Evolutionary conservation across 1,284 basidiomycete species (phyloP).

Genomic region (Coniophora puteana): DNA sequence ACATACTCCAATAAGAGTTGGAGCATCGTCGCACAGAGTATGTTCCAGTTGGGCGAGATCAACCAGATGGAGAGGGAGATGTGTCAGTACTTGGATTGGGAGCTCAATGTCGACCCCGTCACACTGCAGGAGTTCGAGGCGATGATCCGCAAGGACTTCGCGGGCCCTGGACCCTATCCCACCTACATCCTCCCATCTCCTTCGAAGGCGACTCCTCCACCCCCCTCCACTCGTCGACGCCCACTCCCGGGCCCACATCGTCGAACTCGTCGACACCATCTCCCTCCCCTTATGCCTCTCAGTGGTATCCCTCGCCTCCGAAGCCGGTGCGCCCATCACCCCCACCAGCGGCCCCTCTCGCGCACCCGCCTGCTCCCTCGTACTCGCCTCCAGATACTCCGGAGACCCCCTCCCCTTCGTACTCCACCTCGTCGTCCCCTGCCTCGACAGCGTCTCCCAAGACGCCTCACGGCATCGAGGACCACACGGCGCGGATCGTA

Average conservation of each 20-base stretch:
- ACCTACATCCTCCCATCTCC: conserved; percentile 56
- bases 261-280: too few species aligned
- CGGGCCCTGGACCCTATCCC: conserved; percentile 50
- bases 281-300: conserved; percentile 46
- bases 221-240: conserved; percentile 42
- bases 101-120: conserved; percentile 71
- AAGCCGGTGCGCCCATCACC: conserved; percentile 27
- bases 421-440: conserved; percentile 47
- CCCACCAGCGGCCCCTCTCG: too few species aligned
- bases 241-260: conserved; percentile 47
- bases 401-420: conserved; percentile 45
- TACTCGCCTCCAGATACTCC: conserved; percentile 36
- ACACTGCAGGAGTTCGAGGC: conserved; percentile 65
- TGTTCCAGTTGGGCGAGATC: conserved; percentile 88
- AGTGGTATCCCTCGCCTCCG: conserved; percentile 38
- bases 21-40: conserved; percentile 89
- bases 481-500: conserved; percentile 42
- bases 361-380: conserved; percentile 19
- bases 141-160: conserved; percentile 61
- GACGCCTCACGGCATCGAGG: conserved; percentile 47
- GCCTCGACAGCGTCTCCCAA: conserved; percentile 52
- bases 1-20: conserved; percentile 97
- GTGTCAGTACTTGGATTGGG: conserved; percentile 92
- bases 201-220: conserved; percentile 46
- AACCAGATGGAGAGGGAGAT: conserved; percentile 97